Base-by-base conservation (phyloP, 1,284 basidiomycete species). In the Tilletia walkeri region DNA sequence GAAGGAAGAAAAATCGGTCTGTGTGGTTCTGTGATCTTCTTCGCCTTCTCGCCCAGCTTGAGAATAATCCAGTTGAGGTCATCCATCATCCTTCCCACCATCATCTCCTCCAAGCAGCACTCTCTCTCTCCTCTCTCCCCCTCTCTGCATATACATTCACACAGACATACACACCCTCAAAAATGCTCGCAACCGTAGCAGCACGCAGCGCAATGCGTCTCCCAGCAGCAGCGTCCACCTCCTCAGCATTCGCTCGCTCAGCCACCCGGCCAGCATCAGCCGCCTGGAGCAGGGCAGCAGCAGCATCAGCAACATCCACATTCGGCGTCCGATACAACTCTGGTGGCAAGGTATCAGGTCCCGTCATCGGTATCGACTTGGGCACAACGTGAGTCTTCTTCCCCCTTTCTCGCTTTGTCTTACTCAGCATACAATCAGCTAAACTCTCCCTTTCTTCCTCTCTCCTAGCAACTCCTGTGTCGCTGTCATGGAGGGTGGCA, bases 401-500 rank as follows among this genome's bases (percentile, higher is more conserved):
- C 6, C 24, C 50, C 6, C 4, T 4, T 4, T 14, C 54, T 14
- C 16, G 20, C 38, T 38, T 10, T 69, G 12, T 65, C n/a, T 4
- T 14, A 1, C 20, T 14, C 53, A 18, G 30, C 53, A 50, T 36
- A 18, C 63, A 50, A 41, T 48, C 41, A 41, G n/a, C 66, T 30
- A 16, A 49, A 18, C 39, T 1, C n/a, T 6, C 39, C 6, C 65
- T 45, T 71, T 69, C n/a, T 49, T 47, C 18, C 14, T 24, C 47
- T 50, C 69, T 77, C 72, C 79, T 56, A 82, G 80, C 74, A 82
- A 82, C 80, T 82, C 81, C 67, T 82, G 81, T 77, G 81, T 82
- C 39, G 80, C 81, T 47, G 75, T 81, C 61, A 96, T 95, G 92
- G 95, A 97, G 87, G 95, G 94, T 66, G 80, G 81, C 73, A 81